Conservation (phyloP, 192 early-diverging fungal genomes). For the Geosiphon pyriformis region DNA sequence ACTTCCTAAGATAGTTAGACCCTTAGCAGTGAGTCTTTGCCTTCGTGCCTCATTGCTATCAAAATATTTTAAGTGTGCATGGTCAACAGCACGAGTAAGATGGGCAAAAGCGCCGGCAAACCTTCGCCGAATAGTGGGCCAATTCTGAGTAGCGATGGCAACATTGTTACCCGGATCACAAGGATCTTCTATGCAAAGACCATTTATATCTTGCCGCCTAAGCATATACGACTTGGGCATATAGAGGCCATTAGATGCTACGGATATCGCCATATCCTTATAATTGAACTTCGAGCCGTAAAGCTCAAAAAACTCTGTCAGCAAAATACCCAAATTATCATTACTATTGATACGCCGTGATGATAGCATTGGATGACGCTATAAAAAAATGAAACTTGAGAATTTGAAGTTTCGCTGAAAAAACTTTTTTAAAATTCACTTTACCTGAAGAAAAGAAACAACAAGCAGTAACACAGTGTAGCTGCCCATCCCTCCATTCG, state of each 20-base stretch:
- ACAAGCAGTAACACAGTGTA: slow-evolving; percentile 77
- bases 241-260: slow-evolving; percentile 52
- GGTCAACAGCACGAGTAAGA: neutral
- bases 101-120: neutral
- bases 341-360: slow-evolving; percentile 51
- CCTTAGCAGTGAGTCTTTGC: too few relatives aligned
- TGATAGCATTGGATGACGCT: slow-evolving; percentile 18
- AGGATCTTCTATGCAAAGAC: neutral
- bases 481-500: slow-evolving; percentile 81
- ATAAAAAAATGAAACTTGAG: neutral
- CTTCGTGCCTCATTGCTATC: too few relatives aligned
- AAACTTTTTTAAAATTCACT: neutral
- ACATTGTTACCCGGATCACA: neutral
- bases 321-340: slow-evolving; percentile 80
- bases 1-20: too few relatives aligned
- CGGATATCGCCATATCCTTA: slow-evolving; percentile 55
- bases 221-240: slow-evolving; percentile 29
- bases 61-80: too few relatives aligned
- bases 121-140: neutral
- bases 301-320: slow-evolving; percentile 90
- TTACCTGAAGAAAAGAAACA: slow-evolving; percentile 72
- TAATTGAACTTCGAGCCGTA: slow-evolving; percentile 82
- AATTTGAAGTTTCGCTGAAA: neutral
- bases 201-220: neutral
- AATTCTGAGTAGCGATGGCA: neutral